These are phyloP conservation scores for Fusarium chuoi DNA, from an alignment of 2,329 filamentous ascomycete genomes.

Conservation along the genomic window DNA sequence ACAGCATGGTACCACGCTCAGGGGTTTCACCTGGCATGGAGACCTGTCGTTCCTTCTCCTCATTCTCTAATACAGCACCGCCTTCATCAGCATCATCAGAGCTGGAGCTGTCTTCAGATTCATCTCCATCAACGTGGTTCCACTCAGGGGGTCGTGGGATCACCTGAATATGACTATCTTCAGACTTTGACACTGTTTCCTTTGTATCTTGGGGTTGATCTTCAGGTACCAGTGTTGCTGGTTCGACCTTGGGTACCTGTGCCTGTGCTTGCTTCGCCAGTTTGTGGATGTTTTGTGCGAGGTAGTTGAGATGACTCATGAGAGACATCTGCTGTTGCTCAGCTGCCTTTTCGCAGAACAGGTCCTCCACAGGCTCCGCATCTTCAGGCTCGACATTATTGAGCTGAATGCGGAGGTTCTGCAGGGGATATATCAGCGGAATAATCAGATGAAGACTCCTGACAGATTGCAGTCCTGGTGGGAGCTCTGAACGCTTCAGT, in stretches of 20 bases:
- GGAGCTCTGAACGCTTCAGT: slow-evolving; percentile 68
- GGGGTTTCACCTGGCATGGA: slow-evolving; percentile 44
- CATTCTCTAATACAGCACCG: slow-evolving; percentile 53
- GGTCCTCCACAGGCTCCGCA: slow-evolving; percentile 70
- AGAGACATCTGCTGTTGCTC: slow-evolving; percentile 70
- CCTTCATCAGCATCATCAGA: slow-evolving; percentile 55
- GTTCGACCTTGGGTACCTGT: slow-evolving; percentile 49
- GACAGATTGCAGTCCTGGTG: slow-evolving; percentile 67
- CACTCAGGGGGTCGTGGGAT: slow-evolving; percentile 85
- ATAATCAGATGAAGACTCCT: slow-evolving; percentile 75
- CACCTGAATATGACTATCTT: slow-evolving; percentile 73
- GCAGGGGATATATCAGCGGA: slow-evolving; percentile 76
- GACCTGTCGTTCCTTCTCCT: slow-evolving; percentile 32
- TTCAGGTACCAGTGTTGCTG: slow-evolving; percentile 15
- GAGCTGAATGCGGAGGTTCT: slow-evolving; percentile 72
- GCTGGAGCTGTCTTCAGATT: slow-evolving; percentile 60
- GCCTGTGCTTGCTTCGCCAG: slow-evolving; percentile 69
- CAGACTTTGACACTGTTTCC: slow-evolving; percentile 25
- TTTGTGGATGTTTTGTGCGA: slow-evolving; percentile 75
- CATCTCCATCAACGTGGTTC: slow-evolving; percentile 59
- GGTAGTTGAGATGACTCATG: slow-evolving; percentile 79
- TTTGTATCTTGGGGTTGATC: not conserved
- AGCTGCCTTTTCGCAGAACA: slow-evolving; percentile 69
- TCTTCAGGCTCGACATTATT: slow-evolving; percentile 70
- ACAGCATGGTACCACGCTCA: slow-evolving; percentile 79